Evolutionary conservation across 257 asterid genomes (phyloP).

Genomic region (Prunella vulgaris): DNA sequence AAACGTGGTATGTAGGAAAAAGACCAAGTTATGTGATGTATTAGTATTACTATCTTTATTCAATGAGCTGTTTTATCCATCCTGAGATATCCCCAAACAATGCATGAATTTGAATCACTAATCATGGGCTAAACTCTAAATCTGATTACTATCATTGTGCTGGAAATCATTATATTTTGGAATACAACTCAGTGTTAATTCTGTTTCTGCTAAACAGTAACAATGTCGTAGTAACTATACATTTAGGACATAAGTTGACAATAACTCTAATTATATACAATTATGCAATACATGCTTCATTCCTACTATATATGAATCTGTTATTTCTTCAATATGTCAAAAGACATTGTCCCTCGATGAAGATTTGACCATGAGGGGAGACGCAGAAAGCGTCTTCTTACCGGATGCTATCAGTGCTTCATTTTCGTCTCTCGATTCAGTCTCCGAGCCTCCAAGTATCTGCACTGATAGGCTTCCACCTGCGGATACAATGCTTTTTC

Average conservation of each 20-base stretch:
- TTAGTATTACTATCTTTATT: background rate
- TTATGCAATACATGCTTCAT: background rate
- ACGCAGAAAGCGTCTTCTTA: conserved; percentile 31
- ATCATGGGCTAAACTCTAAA: too few species aligned
- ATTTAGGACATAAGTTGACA: too few species aligned
- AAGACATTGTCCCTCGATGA: conserved; percentile 23
- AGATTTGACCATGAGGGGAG: conserved; percentile 37
- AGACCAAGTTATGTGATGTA: background rate
- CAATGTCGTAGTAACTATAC: background rate
- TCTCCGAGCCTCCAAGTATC: conserved; percentile 28
- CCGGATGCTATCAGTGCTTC: conserved; percentile 19
- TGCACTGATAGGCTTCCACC: conserved; percentile 64
- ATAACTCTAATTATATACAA: background rate
- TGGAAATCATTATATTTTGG: too few species aligned
- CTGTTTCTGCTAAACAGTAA: background rate
- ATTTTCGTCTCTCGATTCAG: conserved; percentile 16
- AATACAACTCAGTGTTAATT: background rate
- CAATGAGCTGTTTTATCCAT: background rate
- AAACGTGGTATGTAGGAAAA: background rate
- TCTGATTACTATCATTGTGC: too few species aligned
- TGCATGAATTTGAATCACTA: too few species aligned
- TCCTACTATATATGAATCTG: background rate
- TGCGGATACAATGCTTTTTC: conserved; percentile 1
- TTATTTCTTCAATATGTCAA: conserved; percentile 34
- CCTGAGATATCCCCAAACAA: too few species aligned